Evolutionary conservation across 495 filamentous ascomycete genomes (phyloP).

Genomic region (Penicillium nucicola): DNA sequence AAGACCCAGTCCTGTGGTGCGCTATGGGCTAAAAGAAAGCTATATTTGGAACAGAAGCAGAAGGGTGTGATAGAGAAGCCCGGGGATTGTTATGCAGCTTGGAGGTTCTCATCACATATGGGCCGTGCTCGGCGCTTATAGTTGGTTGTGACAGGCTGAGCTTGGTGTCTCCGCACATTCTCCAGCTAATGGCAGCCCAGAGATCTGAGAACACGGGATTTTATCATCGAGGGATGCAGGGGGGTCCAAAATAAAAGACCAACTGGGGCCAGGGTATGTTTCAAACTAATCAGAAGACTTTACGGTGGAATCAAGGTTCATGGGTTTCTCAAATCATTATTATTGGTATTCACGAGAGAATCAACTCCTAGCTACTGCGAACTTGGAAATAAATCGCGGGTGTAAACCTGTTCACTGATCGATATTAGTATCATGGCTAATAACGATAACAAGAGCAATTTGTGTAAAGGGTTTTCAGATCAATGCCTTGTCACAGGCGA

Average conservation of each 20-base stretch:
- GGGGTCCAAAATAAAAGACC: background rate
- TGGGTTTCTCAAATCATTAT: background rate
- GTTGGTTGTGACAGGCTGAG: constrained; percentile 21
- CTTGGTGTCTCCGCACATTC: constrained; percentile 12
- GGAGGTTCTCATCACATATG: constrained; percentile 25
- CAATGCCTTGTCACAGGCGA: constrained; percentile 81
- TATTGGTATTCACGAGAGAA: background rate
- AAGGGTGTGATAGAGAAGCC: background rate
- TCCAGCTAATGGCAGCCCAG: constrained; percentile 9
- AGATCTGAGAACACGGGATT: constrained; percentile 2
- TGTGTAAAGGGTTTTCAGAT: constrained; percentile 50
- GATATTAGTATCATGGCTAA: constrained; percentile 18
- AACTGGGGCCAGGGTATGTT: background rate
- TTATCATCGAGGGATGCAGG: constrained; percentile 4
- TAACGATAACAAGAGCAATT: constrained; percentile 12
- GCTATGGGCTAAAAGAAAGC: constrained; percentile 13
- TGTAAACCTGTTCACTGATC: constrained; percentile 12
- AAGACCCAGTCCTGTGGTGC: constrained; percentile 15
- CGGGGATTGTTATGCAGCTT: constrained; percentile 24
- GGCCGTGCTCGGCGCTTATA: constrained; percentile 24
- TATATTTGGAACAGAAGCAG: constrained; percentile 31
- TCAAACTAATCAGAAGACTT: background rate
- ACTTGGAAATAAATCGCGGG: background rate
- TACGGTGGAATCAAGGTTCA: background rate
- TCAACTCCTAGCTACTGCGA: background rate